Evolutionary conservation across 768 basidiomycete species (phyloP).

Genomic region (Guyanaporus albipodus): DNA sequence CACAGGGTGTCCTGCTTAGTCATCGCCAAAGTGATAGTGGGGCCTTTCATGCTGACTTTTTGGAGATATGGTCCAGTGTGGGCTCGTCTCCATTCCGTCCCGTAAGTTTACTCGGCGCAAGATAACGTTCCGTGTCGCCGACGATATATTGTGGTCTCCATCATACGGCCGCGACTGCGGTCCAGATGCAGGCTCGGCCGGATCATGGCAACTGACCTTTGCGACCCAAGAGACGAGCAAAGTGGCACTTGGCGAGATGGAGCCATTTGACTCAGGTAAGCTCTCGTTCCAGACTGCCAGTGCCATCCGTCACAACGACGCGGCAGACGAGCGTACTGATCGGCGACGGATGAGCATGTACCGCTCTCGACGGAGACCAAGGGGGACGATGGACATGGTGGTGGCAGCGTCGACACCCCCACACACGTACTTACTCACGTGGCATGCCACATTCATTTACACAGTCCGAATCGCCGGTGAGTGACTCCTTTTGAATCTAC

Average conservation of each 20-base stretch:
- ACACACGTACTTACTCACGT: too few relatives aligned
- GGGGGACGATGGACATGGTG: too few relatives aligned
- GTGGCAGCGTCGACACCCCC: too few relatives aligned
- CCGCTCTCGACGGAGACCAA: slow-evolving; percentile 8
- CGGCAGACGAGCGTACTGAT: background rate
- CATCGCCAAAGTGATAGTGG: slow-evolving; percentile 3
- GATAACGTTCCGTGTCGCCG: slow-evolving; percentile 1
- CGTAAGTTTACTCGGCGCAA: slow-evolving; percentile 13
- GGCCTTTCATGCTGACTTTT: slow-evolving; percentile 18
- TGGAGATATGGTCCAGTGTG: too few relatives aligned
- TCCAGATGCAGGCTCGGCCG: slow-evolving; percentile 14
- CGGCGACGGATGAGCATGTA: slow-evolving; percentile 2
- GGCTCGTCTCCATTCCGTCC: slow-evolving; percentile 17
- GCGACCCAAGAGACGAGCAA: too few relatives aligned
- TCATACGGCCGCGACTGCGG: background rate
- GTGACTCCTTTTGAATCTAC: slow-evolving; percentile 15
- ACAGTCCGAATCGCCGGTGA: slow-evolving; percentile 3
- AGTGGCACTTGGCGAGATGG: background rate
- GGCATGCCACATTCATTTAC: slow-evolving; percentile 10
- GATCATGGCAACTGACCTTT: slow-evolving; percentile 19
- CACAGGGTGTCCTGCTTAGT: slow-evolving; percentile 19
- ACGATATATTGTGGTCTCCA: too few relatives aligned
- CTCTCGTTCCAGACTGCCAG: slow-evolving; percentile 6
- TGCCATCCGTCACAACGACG: background rate
- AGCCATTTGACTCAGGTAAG: background rate